These are phyloP conservation scores for Ogataea trehaloabstinens DNA, from an alignment of 805 yeast genomes.

Conservation along the genomic window DNA sequence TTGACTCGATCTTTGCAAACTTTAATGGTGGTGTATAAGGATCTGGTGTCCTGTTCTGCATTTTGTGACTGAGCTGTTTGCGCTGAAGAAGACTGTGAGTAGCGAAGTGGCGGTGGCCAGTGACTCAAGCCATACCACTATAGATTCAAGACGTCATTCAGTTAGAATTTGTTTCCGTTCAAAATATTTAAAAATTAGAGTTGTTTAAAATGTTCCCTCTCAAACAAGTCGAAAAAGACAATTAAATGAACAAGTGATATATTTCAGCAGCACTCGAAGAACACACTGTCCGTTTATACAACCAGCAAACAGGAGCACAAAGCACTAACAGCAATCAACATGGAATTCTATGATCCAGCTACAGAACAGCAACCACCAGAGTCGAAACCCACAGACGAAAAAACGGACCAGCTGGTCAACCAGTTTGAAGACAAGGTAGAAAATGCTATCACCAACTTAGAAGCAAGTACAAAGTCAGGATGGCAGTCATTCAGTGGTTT, in stretches of 20 bases:
- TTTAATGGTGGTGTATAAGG: conserved; percentile 70
- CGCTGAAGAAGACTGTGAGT: not conserved
- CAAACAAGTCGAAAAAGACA: too few species aligned
- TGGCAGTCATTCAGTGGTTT: conserved; percentile 37
- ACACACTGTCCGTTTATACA: too few species aligned
- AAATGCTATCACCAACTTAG: conserved; percentile 42
- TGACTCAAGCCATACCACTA: too few species aligned
- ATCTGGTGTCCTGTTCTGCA: conserved; percentile 15
- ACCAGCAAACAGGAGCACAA: too few species aligned
- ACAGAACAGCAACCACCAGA: conserved; percentile 21
- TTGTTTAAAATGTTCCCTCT: too few species aligned
- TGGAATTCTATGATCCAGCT: conserved; percentile 33
- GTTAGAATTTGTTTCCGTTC: too few species aligned
- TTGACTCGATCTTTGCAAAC: conserved; percentile 67
- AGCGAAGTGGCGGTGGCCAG: not conserved
- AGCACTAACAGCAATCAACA: conserved; percentile 3
- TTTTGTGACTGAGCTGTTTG: conserved; percentile 1
- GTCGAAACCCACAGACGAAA: conserved; percentile 32
- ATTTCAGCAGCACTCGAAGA: too few species aligned
- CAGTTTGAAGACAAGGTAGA: conserved; percentile 46
- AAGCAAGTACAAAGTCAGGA: conserved; percentile 36
- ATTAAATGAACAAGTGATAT: too few species aligned
- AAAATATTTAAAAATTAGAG: too few species aligned
- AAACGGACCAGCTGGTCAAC: conserved; percentile 56
- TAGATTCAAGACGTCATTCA: too few species aligned